Base-by-base conservation (phyloP, 2,329 filamentous ascomycete species). In the Penicillium sp. region DNA sequence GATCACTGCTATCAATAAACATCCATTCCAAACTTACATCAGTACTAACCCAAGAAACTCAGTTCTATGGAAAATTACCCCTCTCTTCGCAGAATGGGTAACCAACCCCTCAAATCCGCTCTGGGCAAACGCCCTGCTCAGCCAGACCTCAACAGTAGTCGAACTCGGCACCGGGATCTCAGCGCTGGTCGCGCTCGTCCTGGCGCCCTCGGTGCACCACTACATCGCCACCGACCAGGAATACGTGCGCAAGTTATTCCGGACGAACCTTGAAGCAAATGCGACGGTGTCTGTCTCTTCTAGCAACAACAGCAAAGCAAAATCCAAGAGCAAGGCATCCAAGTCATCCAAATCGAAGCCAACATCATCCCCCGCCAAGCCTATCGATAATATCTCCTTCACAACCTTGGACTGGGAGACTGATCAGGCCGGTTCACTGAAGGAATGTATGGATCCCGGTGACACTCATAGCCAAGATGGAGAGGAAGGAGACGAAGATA, bases 31-130 rank as follows among this genome's bases (percentile, higher is more conserved):
- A 11, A 33, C 25, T 33, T 30, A 46, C 7, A 17, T 19, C 14
- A n/a, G 12, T 25, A 52, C 30, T 53, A 43, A 63, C 57, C 47
- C 31, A 57, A 49, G 38, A 40, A 26, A 47, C 37, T 37, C 55
- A 88, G 91, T 96, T 17, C 79, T 97, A 9, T 99, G 94, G 94
- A 91, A 89, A 73, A 88, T 96, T 63, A 93, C 91, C 0, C 91
- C 92, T 9, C 78, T 86, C 42, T 86, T 97, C 68, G 90, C 92
- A 22, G 78, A 84, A 61, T 97, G 91, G 91, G 81, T 97, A 43
- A 80, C 85, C 33, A 80, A 81, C 4, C 55, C 59, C 14, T 50
- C 57, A 31, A 91, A 91, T 70, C 72, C 84, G 0, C 80, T 97
- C 45, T 85, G 87, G 75, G 71, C 74, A 36, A 65, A 74, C 53